Percentiles rank a stretch among this genome's conserved stretches.
Evolutionary conservation across 1,139 yeast genomes (phyloP).

Genomic region (Lodderomyces metapsilosis): DNA sequence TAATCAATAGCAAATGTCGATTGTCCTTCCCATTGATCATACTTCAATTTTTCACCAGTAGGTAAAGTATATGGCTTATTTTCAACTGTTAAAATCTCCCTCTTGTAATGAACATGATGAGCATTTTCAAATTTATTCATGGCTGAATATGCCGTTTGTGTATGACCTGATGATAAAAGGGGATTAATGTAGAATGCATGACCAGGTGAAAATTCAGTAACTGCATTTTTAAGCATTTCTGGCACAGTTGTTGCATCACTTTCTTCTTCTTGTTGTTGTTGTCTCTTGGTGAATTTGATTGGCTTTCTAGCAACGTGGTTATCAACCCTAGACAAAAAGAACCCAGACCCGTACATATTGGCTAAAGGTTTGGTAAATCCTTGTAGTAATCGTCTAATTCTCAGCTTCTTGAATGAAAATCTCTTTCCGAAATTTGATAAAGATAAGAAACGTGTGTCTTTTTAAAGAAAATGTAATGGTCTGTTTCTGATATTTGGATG

Average conservation of each 20-base stretch:
- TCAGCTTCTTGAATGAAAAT: too few relatives aligned
- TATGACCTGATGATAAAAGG: constrained; percentile 39
- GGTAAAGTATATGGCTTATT: constrained; percentile 26
- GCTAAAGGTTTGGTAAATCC: too few relatives aligned
- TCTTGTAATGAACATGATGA: constrained; percentile 38
- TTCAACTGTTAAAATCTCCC: constrained; percentile 36
- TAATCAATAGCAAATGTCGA: constrained; percentile 44
- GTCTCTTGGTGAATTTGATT: constrained; percentile 20
- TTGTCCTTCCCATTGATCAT: constrained; percentile 43
- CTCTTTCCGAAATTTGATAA: too few relatives aligned
- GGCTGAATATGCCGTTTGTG: constrained; percentile 49
- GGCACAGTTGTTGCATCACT: constrained; percentile 17
- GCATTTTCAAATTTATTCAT: constrained; percentile 34
- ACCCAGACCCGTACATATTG: constrained; percentile 10
- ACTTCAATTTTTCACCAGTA: constrained; percentile 30
- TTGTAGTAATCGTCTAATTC: too few relatives aligned
- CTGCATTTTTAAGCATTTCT: constrained; percentile 26
- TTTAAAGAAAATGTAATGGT: constrained; percentile 36
- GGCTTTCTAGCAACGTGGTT: constrained; percentile 28
- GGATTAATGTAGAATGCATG: constrained; percentile 39
- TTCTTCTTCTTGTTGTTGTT: constrained; percentile 4
- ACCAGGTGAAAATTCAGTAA: constrained; percentile 35
- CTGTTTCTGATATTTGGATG: too few relatives aligned
- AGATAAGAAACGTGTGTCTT: too few relatives aligned
- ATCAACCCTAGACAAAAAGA: constrained; percentile 26